Conservation (phyloP, 352 stramenopile genomes). For the Stramenopiles sp. region DNA sequence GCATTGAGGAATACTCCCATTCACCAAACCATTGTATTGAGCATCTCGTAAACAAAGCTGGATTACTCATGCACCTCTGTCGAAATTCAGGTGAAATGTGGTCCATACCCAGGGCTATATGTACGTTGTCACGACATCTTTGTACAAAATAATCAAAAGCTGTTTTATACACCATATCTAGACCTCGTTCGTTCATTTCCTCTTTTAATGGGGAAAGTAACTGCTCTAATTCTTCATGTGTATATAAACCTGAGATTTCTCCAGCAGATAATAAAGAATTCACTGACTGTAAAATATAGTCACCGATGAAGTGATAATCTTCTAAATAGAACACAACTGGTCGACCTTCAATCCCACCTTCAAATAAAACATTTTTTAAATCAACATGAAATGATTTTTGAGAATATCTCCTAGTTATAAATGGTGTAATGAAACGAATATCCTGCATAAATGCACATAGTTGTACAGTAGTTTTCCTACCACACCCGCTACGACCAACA, state of each 20-base stretch:
- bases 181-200: slow-evolving; percentile 17
- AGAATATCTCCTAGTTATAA: background rate
- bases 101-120: slow-evolving; percentile 33
- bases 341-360: slow-evolving; percentile 34
- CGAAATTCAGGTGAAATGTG: slow-evolving; percentile 28
- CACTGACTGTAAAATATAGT: slow-evolving; percentile 69
- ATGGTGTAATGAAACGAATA: slow-evolving; percentile 30
- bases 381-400: slow-evolving; percentile 36
- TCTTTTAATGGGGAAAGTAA: slow-evolving; percentile 58
- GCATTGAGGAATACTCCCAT: slow-evolving; percentile 33
- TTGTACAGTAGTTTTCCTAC: slow-evolving; percentile 52
- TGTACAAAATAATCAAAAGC: slow-evolving; percentile 64
- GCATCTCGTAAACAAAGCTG: slow-evolving; percentile 53
- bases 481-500: slow-evolving; percentile 59
- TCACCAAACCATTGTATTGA: slow-evolving; percentile 61
- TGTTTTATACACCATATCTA: slow-evolving; percentile 20
- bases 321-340: slow-evolving; percentile 49
- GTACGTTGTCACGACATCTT: slow-evolving; percentile 43
- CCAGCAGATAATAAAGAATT: slow-evolving; percentile 73
- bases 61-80: slow-evolving; percentile 53
- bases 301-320: too few relatives aligned
- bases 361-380: slow-evolving; percentile 60
- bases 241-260: slow-evolving; percentile 53
- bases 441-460: slow-evolving; percentile 54
- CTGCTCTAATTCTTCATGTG: slow-evolving; percentile 57